Base-by-base conservation (phyloP, 2,329 filamentous ascomycete genomes). In the Fusarium concolor region DNA sequence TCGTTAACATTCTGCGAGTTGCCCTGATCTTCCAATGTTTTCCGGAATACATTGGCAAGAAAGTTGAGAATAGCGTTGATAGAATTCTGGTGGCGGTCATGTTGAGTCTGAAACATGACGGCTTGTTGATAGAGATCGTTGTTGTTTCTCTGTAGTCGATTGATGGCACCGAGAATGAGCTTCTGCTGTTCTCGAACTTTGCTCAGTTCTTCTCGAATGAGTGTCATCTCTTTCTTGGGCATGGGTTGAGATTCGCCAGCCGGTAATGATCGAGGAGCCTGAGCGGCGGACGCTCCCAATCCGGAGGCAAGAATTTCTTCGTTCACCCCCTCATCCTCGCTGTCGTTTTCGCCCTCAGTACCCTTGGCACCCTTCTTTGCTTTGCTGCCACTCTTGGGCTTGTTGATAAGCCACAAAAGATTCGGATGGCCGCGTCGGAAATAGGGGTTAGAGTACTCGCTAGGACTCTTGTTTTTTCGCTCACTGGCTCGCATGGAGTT, bases 31-130 rank as follows among this genome's bases (percentile, higher is more conserved):
- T 97, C 94, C 49, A 99, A 82, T 67, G 93, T 97, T 75, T 96
- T 91, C 67, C 97, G 92, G 80, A 98, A 99, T 41, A 99, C 95
- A 14, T 96, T 98, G 44, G 95, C 96, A 20, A 99, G 86, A 78
- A 99, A 98, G 49, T 94, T 97, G 41, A 99, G 86, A 65, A 99
- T 98, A n/a, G 95, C 95, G 75, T 97, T 98, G 79, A 99, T 98
- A 1, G 95, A 97, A 76, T 95, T 97, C 77, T 99, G 96, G 75
- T 99, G 96, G n/a, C 96, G 90, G 71, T 95, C 94, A 75, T 98
- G 95, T 76, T 97, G 89, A 61, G 89, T 92, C 78, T 98, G 94
- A 76, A 97, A 97, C 59, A 92, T 90, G 43, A 92, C 86, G 0
- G 95, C 94, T 78, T 97, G 94, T 56, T 92, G 91, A 74, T 94